Base-by-base conservation (phyloP, 805 yeast genomes). In the Suhomyces canberraensis region DNA sequence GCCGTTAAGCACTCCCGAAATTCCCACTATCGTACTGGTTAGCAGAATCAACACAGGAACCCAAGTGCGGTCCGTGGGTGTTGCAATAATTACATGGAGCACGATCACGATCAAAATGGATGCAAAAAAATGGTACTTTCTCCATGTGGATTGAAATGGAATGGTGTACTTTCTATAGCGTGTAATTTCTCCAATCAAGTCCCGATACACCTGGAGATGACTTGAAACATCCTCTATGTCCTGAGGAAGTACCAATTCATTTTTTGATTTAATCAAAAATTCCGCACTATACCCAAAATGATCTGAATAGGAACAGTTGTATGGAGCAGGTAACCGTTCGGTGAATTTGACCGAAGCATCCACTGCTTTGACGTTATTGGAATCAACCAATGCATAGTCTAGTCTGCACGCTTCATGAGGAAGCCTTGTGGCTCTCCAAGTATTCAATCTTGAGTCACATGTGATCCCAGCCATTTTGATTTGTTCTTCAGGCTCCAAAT, bases 371-470 rank as follows among this genome's bases (percentile, higher is more conserved):
- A 89, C 61, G 32, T 64, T 64, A 0, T 58, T 45, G 0, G 76
- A 60, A 54, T 86, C 95, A 33, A 84, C 76, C 42, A 93, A 71
- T 0, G 96, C 95, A 55, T 91, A 93, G 54, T 93, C 98, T 33
- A 93, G 68, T 28, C 98, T 69, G 50, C 91, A 83, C 1, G 98
- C 97, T 43, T 86, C 89, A 35, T 74, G 70, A 0, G 72, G 68
- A 15, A 61, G 48, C 20, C 81, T 58, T 31, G 62, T 51, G 26
- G 64, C 66, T 44, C 98, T 73, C 95, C 96, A 93, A 2, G 96
- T 85, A 54, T 93, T 91, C 39, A 90, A 64, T 11, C 68, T 70
- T 1, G 95, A 85, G 54, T 93, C 96, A 59, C 98, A 89, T 0
- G 98, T 93, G 4, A 84, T 78, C 1, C 96, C 97, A 4, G 87